Conservation (phyloP, 1,284 basidiomycete genomes). For the Tylopilus sp. region DNA sequence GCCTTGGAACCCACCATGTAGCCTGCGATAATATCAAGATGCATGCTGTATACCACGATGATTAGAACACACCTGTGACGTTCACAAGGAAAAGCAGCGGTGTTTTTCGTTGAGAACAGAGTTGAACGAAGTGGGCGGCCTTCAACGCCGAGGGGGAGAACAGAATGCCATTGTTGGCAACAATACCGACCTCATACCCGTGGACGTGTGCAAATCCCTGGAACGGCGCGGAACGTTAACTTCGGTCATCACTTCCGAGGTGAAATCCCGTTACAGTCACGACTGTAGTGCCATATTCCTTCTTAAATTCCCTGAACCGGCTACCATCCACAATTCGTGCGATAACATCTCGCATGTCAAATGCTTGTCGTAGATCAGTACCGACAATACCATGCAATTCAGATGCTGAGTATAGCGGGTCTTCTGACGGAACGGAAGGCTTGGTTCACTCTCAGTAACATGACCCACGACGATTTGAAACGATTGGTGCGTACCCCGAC, state of each 20-base stretch:
- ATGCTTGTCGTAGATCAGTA: conserved; percentile 79
- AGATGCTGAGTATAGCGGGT: conserved; percentile 73
- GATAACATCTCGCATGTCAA: conserved; percentile 93
- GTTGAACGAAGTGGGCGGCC: conserved; percentile 91
- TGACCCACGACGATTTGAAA: background rate
- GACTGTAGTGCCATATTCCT: conserved; percentile 87
- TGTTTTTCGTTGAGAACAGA: conserved; percentile 87
- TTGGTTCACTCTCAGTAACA: conserved; percentile 30
- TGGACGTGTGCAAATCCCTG: conserved; percentile 90
- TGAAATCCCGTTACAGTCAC: conserved; percentile 60
- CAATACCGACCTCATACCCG: conserved; percentile 83
- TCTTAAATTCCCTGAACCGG: conserved; percentile 92
- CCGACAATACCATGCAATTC: conserved; percentile 92
- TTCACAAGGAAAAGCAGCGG: conserved; percentile 93
- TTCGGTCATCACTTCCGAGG: background rate
- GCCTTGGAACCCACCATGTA: conserved; percentile 96
- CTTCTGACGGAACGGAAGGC: conserved; percentile 58
- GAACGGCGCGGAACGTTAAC: conserved; percentile 8
- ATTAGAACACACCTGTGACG: conserved; percentile 58
- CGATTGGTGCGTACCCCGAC: conserved; percentile 43
- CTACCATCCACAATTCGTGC: conserved; percentile 88
- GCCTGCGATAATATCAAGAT: conserved; percentile 38
- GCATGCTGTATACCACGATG: background rate
- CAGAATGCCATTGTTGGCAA: conserved; percentile 92
- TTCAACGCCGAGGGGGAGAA: conserved; percentile 92